Conservation (phyloP, 306 rosid species). For the Cyclanthera cordifolia region DNA sequence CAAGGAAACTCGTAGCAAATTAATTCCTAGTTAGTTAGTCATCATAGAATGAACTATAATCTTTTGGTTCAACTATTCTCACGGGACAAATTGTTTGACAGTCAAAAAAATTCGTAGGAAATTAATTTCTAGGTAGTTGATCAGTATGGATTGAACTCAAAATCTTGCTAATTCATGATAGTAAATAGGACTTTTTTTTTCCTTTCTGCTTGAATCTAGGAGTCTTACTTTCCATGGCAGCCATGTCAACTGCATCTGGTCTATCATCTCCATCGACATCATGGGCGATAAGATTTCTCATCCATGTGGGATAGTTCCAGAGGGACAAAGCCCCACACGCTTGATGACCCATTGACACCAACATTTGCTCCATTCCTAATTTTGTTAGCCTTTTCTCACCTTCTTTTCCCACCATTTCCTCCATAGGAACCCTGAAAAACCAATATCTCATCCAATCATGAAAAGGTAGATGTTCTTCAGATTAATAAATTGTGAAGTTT, state of each 20-base stretch:
- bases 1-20: too few species aligned
- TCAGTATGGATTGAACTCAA: too few species aligned
- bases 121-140: too few species aligned
- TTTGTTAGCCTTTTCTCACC: conserved; percentile 45
- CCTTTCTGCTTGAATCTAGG: not conserved
- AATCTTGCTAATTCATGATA: too few species aligned
- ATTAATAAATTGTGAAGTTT: not conserved
- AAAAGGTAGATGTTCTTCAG: not conserved
- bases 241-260: conserved; percentile 58
- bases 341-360: conserved; percentile 69
- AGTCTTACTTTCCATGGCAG: conserved; percentile 50
- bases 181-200: not conserved
- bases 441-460: not conserved
- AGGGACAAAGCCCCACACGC: conserved; percentile 46
- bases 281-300: conserved; percentile 54
- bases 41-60: too few species aligned
- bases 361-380: conserved; percentile 50
- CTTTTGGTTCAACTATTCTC: too few species aligned
- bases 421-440: conserved; percentile 47
- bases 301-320: conserved; percentile 67
- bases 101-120: too few species aligned
- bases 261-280: conserved; percentile 60
- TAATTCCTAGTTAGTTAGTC: too few species aligned
- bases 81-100: too few species aligned
- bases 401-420: conserved; percentile 42